These are phyloP conservation scores for Neurospora africana DNA, from an alignment of 495 filamentous ascomycete genomes.

Conservation along the genomic window DNA sequence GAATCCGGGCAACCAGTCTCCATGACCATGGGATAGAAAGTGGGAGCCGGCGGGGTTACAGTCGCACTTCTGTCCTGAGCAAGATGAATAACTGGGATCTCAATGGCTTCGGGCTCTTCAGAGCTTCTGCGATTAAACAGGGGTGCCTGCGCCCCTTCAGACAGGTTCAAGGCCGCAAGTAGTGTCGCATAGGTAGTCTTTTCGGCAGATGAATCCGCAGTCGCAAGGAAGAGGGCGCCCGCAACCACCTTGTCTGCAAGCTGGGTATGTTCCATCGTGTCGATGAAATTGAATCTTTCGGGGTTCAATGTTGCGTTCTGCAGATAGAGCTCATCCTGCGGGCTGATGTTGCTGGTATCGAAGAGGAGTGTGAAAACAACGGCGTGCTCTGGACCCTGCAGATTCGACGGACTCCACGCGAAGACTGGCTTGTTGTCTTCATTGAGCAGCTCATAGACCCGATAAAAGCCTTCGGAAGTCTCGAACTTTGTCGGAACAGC, in stretches of 20 bases:
- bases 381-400: neutral
- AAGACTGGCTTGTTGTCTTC: neutral
- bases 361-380: neutral
- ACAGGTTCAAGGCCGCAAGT: neutral
- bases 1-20: neutral
- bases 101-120: neutral
- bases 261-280: neutral
- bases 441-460: neutral
- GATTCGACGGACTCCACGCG: neutral
- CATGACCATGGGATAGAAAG: neutral
- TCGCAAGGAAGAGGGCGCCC: neutral
- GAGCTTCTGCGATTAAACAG: neutral
- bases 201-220: neutral
- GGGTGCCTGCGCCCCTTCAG: neutral
- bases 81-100: neutral
- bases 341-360: neutral
- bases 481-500: constrained; percentile 18
- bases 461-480: neutral
- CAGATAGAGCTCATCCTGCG: neutral
- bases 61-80: neutral
- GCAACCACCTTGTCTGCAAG: neutral
- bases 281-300: neutral
- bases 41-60: neutral
- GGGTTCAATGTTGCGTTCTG: neutral
- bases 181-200: neutral